Conservation (phyloP, 495 filamentous ascomycete genomes). For the Hypomontagnella monticulosa region DNA sequence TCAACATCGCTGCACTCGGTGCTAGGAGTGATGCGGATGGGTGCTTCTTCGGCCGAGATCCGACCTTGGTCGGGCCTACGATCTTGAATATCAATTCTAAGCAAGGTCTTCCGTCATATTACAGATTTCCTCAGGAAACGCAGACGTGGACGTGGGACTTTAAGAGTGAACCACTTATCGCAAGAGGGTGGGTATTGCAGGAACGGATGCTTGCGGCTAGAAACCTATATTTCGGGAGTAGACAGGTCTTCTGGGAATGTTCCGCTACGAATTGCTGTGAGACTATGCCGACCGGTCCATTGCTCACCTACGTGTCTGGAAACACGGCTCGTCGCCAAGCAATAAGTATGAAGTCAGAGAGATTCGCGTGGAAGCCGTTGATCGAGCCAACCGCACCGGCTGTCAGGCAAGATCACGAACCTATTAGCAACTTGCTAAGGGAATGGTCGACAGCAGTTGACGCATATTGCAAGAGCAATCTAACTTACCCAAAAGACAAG, state of each 20-base stretch:
- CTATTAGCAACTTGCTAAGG: neutral
- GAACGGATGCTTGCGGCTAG: slow-evolving; percentile 36
- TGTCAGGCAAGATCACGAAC: neutral
- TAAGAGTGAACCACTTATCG: slow-evolving; percentile 17
- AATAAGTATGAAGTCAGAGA: neutral
- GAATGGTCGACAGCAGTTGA: slow-evolving; percentile 16
- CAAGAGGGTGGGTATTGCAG: slow-evolving; percentile 39
- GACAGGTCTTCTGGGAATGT: slow-evolving; percentile 43
- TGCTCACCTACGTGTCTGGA: neutral
- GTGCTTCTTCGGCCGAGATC: slow-evolving; percentile 30
- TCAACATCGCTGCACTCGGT: slow-evolving; percentile 33
- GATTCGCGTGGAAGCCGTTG: slow-evolving; percentile 17
- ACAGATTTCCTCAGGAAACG: slow-evolving; percentile 10
- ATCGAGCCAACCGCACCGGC: neutral
- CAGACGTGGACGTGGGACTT: slow-evolving; percentile 19
- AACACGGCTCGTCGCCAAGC: neutral
- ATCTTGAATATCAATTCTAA: slow-evolving; percentile 17
- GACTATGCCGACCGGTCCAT: slow-evolving; percentile 11
- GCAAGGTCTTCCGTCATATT: neutral
- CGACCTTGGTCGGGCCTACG: slow-evolving; percentile 9
- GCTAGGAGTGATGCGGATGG: slow-evolving; percentile 21
- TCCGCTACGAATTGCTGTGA: slow-evolving; percentile 14
- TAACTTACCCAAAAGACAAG: slow-evolving; percentile 23
- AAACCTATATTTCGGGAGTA: slow-evolving; percentile 35
- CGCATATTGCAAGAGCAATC: slow-evolving; percentile 17